phyloP scores from a whole-genome alignment of 768 basidiomycete species.

The Pleurotus salmoneostramineus region DNA sequence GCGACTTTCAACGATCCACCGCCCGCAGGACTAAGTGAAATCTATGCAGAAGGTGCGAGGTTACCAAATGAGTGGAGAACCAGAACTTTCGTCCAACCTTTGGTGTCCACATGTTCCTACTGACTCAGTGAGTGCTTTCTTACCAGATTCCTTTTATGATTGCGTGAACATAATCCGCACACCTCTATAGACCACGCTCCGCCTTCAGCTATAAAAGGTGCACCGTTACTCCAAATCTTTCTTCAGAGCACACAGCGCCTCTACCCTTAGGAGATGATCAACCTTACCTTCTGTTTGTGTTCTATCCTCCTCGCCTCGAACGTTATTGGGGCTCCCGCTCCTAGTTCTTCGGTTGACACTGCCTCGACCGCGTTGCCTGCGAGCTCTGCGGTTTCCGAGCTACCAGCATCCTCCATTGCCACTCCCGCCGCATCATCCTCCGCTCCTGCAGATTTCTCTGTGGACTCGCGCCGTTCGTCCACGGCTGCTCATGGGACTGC shows the following conservation, averaged over 20 bases:
- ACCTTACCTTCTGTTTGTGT: slow-evolving; percentile 27
- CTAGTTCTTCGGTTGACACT: slow-evolving; percentile 14
- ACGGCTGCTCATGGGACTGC: slow-evolving; percentile 9
- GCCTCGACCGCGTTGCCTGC: slow-evolving; percentile 12
- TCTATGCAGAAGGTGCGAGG: background rate
- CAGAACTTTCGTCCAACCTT: background rate
- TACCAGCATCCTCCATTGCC: slow-evolving; percentile 12
- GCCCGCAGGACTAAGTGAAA: background rate
- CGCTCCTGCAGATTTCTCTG: background rate
- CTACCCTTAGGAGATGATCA: slow-evolving; percentile 26
- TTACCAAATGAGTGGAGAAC: background rate
- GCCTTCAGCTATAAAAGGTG: slow-evolving; percentile 9
- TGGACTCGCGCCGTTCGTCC: background rate
- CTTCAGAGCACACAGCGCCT: slow-evolving; percentile 2
- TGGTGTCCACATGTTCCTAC: too few relatives aligned
- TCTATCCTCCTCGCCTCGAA: slow-evolving; percentile 28
- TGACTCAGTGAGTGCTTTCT: too few relatives aligned
- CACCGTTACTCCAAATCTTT: background rate
- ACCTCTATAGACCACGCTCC: background rate
- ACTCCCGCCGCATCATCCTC: slow-evolving; percentile 11
- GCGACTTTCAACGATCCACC: too few relatives aligned
- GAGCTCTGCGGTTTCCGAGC: slow-evolving; percentile 14
- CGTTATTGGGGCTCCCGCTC: slow-evolving; percentile 23
- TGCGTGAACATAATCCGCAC: background rate
- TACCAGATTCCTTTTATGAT: background rate